phyloP scores from a whole-genome alignment of 331 rosid species.

The Telfairia occidentalis region DNA sequence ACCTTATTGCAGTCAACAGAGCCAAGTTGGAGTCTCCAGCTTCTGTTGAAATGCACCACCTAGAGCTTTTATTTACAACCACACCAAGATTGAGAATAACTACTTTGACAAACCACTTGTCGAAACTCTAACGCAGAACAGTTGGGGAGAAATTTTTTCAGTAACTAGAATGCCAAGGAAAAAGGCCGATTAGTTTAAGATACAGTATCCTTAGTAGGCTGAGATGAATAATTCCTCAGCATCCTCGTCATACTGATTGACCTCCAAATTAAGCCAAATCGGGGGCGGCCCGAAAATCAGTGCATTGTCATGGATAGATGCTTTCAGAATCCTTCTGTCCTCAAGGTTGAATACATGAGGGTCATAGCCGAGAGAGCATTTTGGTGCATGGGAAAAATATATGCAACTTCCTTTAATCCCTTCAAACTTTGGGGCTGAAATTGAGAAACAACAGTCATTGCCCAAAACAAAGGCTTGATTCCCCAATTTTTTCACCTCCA shows the following conservation, averaged over 20 bases:
- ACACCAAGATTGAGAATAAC: background rate
- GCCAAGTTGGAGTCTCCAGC: background rate
- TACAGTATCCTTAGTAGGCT: background rate
- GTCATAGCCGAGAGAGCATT: background rate
- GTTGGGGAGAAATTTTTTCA: background rate
- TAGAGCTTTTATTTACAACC: too few species aligned
- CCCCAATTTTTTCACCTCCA: conserved; percentile 31
- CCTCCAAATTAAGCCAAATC: conserved; percentile 12
- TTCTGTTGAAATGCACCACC: too few species aligned
- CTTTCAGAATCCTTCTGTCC: conserved; percentile 2
- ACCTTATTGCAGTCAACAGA: background rate
- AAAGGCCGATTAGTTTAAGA: background rate
- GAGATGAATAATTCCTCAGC: background rate
- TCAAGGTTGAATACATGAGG: conserved; percentile 24
- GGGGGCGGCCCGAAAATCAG: conserved; percentile 26
- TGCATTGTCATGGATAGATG: background rate
- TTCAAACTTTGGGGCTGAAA: conserved; percentile 17
- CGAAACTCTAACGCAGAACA: background rate
- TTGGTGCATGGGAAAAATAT: conserved; percentile 20
- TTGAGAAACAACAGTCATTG: conserved; percentile 24
- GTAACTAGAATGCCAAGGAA: background rate
- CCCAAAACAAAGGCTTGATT: conserved; percentile 28
- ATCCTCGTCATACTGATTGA: background rate
- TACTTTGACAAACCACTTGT: too few species aligned
- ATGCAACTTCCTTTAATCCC: conserved; percentile 34